Evolutionary conservation across 129 eudicot species (phyloP).

Genomic region (Lactuca sativa): DNA sequence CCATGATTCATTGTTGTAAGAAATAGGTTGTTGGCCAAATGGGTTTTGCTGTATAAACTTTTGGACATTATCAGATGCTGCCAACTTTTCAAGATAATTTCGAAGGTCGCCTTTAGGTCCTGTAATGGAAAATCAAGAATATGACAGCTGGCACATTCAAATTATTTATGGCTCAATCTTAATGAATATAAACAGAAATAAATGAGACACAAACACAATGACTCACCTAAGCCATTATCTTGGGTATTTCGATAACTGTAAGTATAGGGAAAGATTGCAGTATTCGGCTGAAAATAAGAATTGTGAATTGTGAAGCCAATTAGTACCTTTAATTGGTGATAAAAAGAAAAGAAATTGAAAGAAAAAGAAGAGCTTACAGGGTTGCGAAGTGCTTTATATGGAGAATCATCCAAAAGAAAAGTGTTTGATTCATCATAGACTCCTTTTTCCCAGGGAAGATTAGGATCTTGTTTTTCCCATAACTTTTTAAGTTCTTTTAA

Average conservation of each 20-base stretch:
- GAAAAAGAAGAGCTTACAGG: constrained; percentile 48
- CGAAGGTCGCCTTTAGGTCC: constrained; percentile 41
- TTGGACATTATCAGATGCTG: constrained; percentile 37
- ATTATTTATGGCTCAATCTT: too few species aligned
- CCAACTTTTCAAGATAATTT: constrained; percentile 31
- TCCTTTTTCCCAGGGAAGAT: constrained; percentile 75
- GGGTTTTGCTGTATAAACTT: constrained; percentile 37
- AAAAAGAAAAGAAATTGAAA: background rate
- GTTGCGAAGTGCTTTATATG: constrained; percentile 71
- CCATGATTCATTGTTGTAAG: constrained; percentile 34
- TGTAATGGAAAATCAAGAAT: constrained; percentile 21
- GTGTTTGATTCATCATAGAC: constrained; percentile 68
- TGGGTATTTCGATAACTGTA: constrained; percentile 31
- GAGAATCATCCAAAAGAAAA: constrained; percentile 76
- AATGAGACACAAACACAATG: background rate
- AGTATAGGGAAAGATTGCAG: constrained; percentile 43
- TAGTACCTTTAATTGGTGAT: constrained; percentile 2
- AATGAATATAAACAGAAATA: background rate
- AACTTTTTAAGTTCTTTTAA: constrained; percentile 74
- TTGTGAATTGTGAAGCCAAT: constrained; percentile 6
- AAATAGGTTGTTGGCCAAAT: constrained; percentile 38
- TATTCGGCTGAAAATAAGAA: constrained; percentile 36
- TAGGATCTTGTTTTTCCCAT: constrained; percentile 65
- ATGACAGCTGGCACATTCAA: constrained; percentile 6
- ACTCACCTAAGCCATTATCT: constrained; percentile 44